Evolutionary conservation across 176 grass and related monocot species (phyloP).

Genomic region (Dendrocalamus sinicus): DNA sequence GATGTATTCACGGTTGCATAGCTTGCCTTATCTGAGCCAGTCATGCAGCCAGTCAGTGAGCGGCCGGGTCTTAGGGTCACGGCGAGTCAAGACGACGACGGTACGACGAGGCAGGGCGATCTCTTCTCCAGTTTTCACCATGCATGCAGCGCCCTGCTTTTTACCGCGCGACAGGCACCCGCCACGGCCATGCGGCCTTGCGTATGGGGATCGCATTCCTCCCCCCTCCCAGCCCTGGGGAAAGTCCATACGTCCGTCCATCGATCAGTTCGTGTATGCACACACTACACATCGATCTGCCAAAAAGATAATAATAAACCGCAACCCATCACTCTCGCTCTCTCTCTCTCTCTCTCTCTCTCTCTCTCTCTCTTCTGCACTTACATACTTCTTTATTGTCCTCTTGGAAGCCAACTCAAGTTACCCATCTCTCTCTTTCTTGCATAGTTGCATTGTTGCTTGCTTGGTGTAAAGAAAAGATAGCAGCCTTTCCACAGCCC

Average conservation of each 20-base stretch:
- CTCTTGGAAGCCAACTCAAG: conserved; percentile 65
- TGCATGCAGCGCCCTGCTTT: conserved; percentile 19
- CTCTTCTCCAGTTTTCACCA: conserved; percentile 37
- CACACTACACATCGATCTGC: neutral
- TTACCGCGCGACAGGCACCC: conserved; percentile 52
- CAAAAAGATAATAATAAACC: conserved; percentile 40
- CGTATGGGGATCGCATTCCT: conserved; percentile 62
- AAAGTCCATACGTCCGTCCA: conserved; percentile 55
- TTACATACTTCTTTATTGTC: conserved; percentile 67
- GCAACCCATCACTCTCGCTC: neutral
- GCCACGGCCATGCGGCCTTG: conserved; percentile 63
- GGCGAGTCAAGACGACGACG: neutral
- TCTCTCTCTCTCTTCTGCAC: conserved; percentile 19
- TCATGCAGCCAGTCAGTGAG: conserved; percentile 22
- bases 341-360: neutral
- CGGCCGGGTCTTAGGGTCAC: no score
- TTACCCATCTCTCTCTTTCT: conserved; percentile 33
- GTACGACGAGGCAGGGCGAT: conserved; percentile 17
- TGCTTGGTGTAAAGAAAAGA: conserved; percentile 61
- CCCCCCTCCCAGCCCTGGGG: conserved; percentile 10
- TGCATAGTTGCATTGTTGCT: conserved; percentile 25
- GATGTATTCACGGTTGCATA: neutral
- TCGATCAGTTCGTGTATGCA: conserved; percentile 9
- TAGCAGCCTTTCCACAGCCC: conserved; percentile 40
- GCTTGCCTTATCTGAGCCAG: neutral